These are phyloP conservation scores for Phytopythium chamaehyphon DNA, from an alignment of 352 stramenopile species.

Conservation along the genomic window DNA sequence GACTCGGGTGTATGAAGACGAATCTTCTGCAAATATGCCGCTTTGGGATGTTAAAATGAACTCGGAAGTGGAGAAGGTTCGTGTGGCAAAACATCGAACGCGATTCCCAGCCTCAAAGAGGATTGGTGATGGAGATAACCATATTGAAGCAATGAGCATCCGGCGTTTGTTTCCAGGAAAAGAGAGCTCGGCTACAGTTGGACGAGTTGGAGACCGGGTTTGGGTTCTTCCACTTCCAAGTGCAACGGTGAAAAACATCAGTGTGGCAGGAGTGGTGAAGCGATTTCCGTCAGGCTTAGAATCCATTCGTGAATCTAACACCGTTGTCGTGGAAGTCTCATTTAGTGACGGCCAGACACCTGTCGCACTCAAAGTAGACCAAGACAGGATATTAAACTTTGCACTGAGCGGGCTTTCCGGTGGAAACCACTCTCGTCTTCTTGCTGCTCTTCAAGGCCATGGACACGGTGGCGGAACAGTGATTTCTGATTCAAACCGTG, in stretches of 20 bases:
- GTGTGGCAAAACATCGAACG: constrained; percentile 49
- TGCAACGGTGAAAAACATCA: constrained; percentile 31
- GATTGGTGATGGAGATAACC: constrained; percentile 12
- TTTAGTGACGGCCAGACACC: constrained; percentile 34
- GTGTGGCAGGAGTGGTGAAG: constrained; percentile 55
- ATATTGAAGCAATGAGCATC: constrained; percentile 72
- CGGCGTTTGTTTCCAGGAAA: constrained; percentile 58
- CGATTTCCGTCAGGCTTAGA: constrained; percentile 53
- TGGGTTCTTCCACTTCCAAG: constrained; percentile 44
- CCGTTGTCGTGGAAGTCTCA: constrained; percentile 46
- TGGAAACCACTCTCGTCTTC: constrained; percentile 37
- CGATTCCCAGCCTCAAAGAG: constrained; percentile 32
- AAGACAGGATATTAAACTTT: constrained; percentile 62
- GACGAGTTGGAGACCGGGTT: constrained; percentile 57
- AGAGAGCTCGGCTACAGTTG: constrained; percentile 46
- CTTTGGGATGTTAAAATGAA: constrained; percentile 52
- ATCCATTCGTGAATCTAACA: constrained; percentile 35
- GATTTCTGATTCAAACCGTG: not conserved
- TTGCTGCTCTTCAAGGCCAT: constrained; percentile 52
- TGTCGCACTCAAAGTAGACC: constrained; percentile 47
- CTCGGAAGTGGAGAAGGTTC: constrained; percentile 43
- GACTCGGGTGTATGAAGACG: constrained; percentile 32
- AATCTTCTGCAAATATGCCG: constrained; percentile 5
- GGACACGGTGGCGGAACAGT: constrained; percentile 10
- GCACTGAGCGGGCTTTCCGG: constrained; percentile 15